phyloP scores from a whole-genome alignment of 2,329 filamentous ascomycete genomes.

The Pseudopyrenochaeta lycopersici region DNA sequence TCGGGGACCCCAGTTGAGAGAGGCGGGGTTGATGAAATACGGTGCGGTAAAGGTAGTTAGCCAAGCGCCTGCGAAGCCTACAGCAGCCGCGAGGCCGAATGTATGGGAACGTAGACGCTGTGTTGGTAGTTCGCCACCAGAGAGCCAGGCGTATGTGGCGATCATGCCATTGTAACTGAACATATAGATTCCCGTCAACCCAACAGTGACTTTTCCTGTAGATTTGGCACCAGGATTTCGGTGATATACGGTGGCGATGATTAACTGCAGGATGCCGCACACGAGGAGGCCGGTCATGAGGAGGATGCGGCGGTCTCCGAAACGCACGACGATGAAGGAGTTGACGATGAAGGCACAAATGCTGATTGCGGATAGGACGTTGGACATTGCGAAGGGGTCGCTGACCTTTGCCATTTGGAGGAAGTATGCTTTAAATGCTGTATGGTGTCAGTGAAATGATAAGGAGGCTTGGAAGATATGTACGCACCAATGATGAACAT shows the following conservation, averaged over 20 bases:
- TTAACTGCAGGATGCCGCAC: constrained; percentile 64
- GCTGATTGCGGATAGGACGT: constrained; percentile 63
- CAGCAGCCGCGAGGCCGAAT: constrained; percentile 62
- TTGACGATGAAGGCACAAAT: constrained; percentile 66
- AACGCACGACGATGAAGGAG: constrained; percentile 60
- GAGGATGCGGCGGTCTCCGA: constrained; percentile 63
- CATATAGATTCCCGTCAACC: constrained; percentile 63
- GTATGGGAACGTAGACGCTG: constrained; percentile 66
- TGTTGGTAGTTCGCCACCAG: constrained; percentile 65
- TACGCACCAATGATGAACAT: constrained; percentile 54
- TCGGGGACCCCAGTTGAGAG: constrained; percentile 66
- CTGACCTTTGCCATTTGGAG: constrained; percentile 67
- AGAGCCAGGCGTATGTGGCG: constrained; percentile 65
- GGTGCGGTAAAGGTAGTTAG: constrained; percentile 66
- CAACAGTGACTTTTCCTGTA: constrained; percentile 61
- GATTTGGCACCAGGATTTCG: constrained; percentile 46
- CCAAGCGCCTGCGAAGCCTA: constrained; percentile 65
- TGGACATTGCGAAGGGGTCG: constrained; percentile 65
- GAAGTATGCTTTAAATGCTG: constrained; percentile 62
- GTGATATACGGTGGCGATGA: constrained; percentile 63
- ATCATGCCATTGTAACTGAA: constrained; percentile 64
- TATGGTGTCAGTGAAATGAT: background rate
- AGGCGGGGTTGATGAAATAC: constrained; percentile 66
- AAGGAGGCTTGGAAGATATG: constrained; percentile 11
- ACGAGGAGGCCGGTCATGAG: constrained; percentile 61